These are phyloP conservation scores for Cyathus striatus DNA, from an alignment of 768 basidiomycete species.

Conservation along the genomic window DNA sequence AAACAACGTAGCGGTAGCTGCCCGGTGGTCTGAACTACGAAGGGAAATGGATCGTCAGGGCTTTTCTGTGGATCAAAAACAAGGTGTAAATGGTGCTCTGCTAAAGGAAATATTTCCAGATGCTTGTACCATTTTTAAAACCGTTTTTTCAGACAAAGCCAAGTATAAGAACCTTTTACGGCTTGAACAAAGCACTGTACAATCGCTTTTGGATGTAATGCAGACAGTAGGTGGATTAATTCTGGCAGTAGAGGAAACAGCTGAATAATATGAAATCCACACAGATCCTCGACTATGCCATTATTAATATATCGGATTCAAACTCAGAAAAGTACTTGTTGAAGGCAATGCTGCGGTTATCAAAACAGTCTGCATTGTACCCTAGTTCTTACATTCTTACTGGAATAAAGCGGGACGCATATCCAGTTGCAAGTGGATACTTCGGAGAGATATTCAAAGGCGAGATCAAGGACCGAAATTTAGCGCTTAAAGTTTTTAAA, in stretches of 20 bases:
- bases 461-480: not conserved
- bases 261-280: not conserved
- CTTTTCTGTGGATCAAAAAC: too few species aligned
- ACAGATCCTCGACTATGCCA: not conserved
- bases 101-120: not conserved
- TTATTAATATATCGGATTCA: not conserved
- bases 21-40: too few species aligned
- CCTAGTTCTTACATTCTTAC: not conserved
- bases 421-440: not conserved
- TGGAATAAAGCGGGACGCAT: not conserved
- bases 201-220: not conserved
- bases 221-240: not conserved
- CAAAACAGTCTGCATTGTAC: not conserved
- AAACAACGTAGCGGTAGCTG: too few species aligned
- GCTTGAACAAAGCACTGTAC: not conserved
- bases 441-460: slow-evolving; percentile 3
- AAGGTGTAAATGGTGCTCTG: too few species aligned
- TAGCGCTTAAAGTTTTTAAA: slow-evolving; percentile 1
- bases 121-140: not conserved
- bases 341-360: slow-evolving; percentile 2
- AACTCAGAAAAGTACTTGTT: not conserved
- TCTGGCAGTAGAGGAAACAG: not conserved
- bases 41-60: too few species aligned
- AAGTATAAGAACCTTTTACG: not conserved
- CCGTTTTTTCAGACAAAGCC: not conserved